phyloP scores from a whole-genome alignment of 495 filamentous ascomycete genomes.

The Daldinia decipiens region DNA sequence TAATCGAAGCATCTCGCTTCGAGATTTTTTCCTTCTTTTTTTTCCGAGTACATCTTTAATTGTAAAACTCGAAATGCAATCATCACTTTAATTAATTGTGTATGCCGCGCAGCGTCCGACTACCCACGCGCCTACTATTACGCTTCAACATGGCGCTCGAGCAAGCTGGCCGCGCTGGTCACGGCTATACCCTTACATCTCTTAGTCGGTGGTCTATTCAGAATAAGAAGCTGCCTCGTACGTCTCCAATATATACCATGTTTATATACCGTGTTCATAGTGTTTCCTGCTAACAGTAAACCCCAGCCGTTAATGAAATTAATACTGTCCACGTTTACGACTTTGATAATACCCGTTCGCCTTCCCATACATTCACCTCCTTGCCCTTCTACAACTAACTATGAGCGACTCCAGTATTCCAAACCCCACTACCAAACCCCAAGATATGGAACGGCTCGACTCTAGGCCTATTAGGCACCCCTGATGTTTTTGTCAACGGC shows the following conservation, averaged over 20 bases:
- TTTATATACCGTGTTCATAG: neutral
- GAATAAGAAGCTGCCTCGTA: slow-evolving; percentile 73
- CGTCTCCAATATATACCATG: slow-evolving; percentile 17
- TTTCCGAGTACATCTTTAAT: too few relatives aligned
- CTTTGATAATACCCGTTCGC: slow-evolving; percentile 94
- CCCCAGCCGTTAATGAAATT: slow-evolving; percentile 70
- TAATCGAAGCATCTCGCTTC: neutral
- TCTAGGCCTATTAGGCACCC: slow-evolving; percentile 76
- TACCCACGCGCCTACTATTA: neutral
- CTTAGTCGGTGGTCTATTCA: slow-evolving; percentile 84
- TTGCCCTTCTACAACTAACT: neutral
- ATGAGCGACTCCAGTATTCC: slow-evolving; percentile 72
- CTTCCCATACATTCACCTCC: neutral
- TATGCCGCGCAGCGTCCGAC: slow-evolving; percentile 10
- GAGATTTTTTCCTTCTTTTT: neutral
- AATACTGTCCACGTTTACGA: slow-evolving; percentile 93
- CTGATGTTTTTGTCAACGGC: slow-evolving; percentile 81
- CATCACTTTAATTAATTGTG: slow-evolving; percentile 26
- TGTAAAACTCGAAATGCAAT: slow-evolving; percentile 16
- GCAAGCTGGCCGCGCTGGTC: slow-evolving; percentile 25
- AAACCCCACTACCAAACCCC: slow-evolving; percentile 86
- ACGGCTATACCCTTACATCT: slow-evolving; percentile 71
- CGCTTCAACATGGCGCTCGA: slow-evolving; percentile 24
- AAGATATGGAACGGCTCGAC: slow-evolving; percentile 85
- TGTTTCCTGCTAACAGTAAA: slow-evolving; percentile 22